Base-by-base conservation (phyloP, 2,329 filamentous ascomycete genomes). In the Chrysoporthe austroafricana region DNA sequence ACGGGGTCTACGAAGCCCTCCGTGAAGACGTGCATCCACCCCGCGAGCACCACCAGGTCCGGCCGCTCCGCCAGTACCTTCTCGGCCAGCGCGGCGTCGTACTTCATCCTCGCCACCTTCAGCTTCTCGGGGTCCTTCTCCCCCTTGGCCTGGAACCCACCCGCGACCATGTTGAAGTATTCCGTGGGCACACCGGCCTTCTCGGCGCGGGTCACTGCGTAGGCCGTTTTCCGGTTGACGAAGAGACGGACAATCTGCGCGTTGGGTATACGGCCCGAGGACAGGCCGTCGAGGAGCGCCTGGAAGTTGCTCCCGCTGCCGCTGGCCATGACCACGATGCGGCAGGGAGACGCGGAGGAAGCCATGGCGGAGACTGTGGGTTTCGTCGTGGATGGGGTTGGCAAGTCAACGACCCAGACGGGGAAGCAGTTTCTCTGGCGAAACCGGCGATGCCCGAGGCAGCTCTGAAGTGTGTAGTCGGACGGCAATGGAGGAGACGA, bases 1-100 rank as follows among this genome's bases (percentile, higher is more conserved):
- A 97, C 76, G 1, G 92, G 91, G 9, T 85, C 83, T 60, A 97
- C 81, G 76, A 96, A 96, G 1, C 83, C 80, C 2, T 83, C 82
- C 0, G 88, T 89, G 61, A 96, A 86, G 67, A 96, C 90, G 77
- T 96, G 90, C 93, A 96, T 96, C 86, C 92, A 96, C 2, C 94
- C 93, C 3, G 92, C 90, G 72, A 94, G 91, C 9, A 96, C 90
- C 61, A 97, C 88, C 65, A 97, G 79, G 65, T 94, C 87, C 0
- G 93, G 93, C 67, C 79, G 79, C 70, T 90, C 86, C 8, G 72
- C 70, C 34, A 95, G 81, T 63, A 96, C 85, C 69, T 90, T 83
- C 54, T 84, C 78, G 0, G 92, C 91, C 70, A 97, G 82, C 56
- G 92, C 91, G 16, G 88, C 86, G 76, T 97, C 93, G 77, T 96